phyloP scores from a whole-genome alignment of 768 basidiomycete genomes.

The Tylopilus subfusipes region DNA sequence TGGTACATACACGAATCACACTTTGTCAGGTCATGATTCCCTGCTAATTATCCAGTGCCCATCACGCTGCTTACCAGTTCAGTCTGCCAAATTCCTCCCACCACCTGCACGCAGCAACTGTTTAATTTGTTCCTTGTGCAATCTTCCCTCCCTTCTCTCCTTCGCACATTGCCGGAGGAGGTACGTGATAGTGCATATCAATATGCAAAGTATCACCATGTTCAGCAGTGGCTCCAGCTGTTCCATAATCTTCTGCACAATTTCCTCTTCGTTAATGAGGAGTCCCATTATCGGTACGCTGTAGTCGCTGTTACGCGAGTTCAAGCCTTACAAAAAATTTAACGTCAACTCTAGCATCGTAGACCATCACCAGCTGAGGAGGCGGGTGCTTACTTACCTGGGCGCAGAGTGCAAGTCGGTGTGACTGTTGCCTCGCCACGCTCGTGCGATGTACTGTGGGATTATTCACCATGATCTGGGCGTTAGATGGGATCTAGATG shows the following conservation, averaged over 20 bases:
- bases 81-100: neutral
- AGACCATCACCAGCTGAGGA: neutral
- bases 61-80: neutral
- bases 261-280: conserved; percentile 17
- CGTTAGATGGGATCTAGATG: neutral
- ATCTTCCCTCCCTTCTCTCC: conserved; percentile 18
- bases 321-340: neutral
- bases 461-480: neutral
- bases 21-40: no score
- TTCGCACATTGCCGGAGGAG: conserved; percentile 13
- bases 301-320: neutral
- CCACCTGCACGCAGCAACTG: neutral
- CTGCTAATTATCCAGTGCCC: neutral
- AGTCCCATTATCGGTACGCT: conserved; percentile 14
- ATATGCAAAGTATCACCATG: conserved; percentile 9
- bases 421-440: neutral
- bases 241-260: conserved; percentile 7
- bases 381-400: neutral
- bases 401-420: neutral
- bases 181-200: conserved; percentile 16
- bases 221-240: conserved; percentile 15
- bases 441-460: neutral
- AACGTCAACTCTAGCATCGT: neutral
- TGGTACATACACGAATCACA: no score
- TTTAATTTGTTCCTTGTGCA: conserved; percentile 17